phyloP scores from a whole-genome alignment of 495 filamentous ascomycete species.

The Chlorociboria aeruginascens region DNA sequence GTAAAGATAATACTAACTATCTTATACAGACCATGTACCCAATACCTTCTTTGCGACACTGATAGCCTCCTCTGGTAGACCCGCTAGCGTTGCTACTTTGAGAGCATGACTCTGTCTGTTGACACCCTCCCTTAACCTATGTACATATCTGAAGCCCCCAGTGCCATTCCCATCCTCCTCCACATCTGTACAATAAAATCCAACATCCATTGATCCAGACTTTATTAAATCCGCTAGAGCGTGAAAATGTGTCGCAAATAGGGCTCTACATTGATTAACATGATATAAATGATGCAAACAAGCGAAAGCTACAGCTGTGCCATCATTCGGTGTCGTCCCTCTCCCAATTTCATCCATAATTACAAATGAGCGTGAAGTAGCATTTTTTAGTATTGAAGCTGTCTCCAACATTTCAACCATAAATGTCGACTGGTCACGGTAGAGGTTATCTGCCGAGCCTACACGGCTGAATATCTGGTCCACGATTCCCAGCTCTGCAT shows the following conservation, averaged over 20 bases:
- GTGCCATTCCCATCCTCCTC: constrained; percentile 45
- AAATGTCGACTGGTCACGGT: constrained; percentile 87
- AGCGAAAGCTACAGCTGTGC: constrained; percentile 79
- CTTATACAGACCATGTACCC: constrained; percentile 11
- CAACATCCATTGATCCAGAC: constrained; percentile 34
- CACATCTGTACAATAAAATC: constrained; percentile 83
- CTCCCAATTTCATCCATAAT: constrained; percentile 98
- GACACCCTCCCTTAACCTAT: constrained; percentile 67
- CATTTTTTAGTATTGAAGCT: constrained; percentile 52
- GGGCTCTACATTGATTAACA: constrained; percentile 60
- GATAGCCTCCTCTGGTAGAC: constrained; percentile 51
- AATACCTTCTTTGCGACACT: constrained; percentile 38
- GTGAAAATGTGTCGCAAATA: constrained; percentile 97
- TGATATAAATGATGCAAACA: constrained; percentile 70
- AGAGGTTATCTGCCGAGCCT: constrained; percentile 87
- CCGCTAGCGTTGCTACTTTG: constrained; percentile 82
- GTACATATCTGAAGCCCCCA: constrained; percentile 66
- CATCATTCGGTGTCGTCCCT: constrained; percentile 87
- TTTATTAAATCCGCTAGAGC: constrained; percentile 57
- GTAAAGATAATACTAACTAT: constrained; percentile 7
- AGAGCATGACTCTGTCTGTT: constrained; percentile 83
- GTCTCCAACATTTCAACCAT: constrained; percentile 83
- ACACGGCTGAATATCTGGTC: constrained; percentile 89
- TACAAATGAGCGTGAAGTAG: constrained; percentile 68
- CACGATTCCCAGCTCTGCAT: constrained; percentile 75